Base-by-base conservation (phyloP, 2,329 filamentous ascomycete genomes). In the Clonostachys solani region DNA sequence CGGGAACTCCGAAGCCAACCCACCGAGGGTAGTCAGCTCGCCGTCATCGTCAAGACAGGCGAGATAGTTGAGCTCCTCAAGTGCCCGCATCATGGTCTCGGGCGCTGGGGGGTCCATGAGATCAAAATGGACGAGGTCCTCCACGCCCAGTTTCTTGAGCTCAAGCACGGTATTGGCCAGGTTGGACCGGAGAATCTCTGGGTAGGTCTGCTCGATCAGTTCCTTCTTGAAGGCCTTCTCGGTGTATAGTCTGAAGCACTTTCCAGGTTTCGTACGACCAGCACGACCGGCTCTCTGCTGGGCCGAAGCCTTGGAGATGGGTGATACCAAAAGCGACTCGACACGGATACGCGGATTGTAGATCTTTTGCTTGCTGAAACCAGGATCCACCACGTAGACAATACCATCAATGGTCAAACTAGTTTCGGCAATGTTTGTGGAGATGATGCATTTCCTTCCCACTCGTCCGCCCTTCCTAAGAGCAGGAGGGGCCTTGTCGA, bases 361-460 rank as follows among this genome's bases (percentile, higher is more conserved):
- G 52, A 97, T 94, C 71, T 97, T 99, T 62, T 99, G 94, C 74
- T 99, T 99, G 73, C 91, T 96, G 74, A 99, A 99, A 35, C 94
- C 94, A 3, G 94, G 92, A 61, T 99, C 94, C n/a, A 99, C 92
- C 34, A 99, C 94, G 61, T 96, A 99, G 35, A 99, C 94, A 53
- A 99, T 99, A 64, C 94, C 94, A 62, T 99, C 94, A 51, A 99
- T 99, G 42, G 94, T 99, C 68, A 99, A 81, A 60, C 87, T 92
- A 0, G 94, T 99, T 73, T 99, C 94, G 41, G 94, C 94, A 67
- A 99, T 99, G 68, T 99, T 99, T 55, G 94, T 99, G 10, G 92
- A 89, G 33, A 99, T 80, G 57, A 99, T 95, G 62, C 85, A 86
- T 68, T 99, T 99, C 52, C 94, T 81, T n/a, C 94, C 94, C 1